Conservation (phyloP, 148 eudicot species). For the Gaultheria prostrata region DNA sequence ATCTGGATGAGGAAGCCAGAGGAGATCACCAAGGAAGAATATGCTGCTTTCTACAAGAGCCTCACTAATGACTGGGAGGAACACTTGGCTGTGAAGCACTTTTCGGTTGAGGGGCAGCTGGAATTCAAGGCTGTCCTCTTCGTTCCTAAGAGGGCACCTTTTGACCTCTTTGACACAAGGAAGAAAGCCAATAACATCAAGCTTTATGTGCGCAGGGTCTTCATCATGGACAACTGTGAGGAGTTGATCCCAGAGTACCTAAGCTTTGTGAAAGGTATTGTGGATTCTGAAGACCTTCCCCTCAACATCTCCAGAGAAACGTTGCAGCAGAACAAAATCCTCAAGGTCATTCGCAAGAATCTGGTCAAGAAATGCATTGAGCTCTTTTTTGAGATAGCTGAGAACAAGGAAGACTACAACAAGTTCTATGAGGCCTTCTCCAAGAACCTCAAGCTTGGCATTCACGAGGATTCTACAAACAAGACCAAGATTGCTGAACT, state of each 20-base stretch:
- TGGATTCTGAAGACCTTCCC: conserved; percentile 83
- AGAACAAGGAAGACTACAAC: conserved; percentile 85
- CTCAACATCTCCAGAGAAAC: conserved; percentile 77
- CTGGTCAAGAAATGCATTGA: conserved; percentile 83
- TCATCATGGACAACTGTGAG: conserved; percentile 93
- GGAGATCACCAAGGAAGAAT: conserved; percentile 74
- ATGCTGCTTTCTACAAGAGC: conserved; percentile 74
- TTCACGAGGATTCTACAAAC: conserved; percentile 77
- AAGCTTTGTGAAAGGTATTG: conserved; percentile 85
- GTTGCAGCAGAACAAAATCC: conserved; percentile 81
- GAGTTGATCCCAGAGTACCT: conserved; percentile 80
- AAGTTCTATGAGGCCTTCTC: conserved; percentile 78
- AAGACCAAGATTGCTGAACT: conserved; percentile 70
- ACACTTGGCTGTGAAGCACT: conserved; percentile 86
- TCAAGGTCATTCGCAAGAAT: conserved; percentile 87
- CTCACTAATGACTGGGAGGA: conserved; percentile 77
- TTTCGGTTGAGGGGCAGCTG: conserved; percentile 83
- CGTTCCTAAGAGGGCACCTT: conserved; percentile 87
- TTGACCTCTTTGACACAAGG: conserved; percentile 75
- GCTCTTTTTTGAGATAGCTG: conserved; percentile 85
- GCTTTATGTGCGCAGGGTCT: conserved; percentile 79
- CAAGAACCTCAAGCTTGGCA: conserved; percentile 82
- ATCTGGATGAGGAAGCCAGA: conserved; percentile 97
- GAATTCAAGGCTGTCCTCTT: conserved; percentile 85
- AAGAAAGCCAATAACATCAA: conserved; percentile 87